phyloP scores from a whole-genome alignment of 2,329 filamentous ascomycete species.

The Colletotrichum tabaci region DNA sequence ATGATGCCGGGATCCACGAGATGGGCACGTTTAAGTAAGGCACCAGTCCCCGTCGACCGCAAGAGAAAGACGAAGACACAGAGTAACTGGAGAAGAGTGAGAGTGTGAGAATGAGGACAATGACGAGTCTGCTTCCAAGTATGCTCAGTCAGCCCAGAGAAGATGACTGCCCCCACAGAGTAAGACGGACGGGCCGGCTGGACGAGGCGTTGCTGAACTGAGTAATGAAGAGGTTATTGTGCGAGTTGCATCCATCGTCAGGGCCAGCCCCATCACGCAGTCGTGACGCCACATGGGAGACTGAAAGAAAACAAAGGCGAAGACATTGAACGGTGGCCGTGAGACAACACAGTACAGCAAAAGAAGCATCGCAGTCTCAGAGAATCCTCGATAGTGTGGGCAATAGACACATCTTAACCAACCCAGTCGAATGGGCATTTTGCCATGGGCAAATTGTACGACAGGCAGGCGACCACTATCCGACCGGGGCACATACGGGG shows the following conservation, averaged over 20 bases:
- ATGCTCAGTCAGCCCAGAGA: neutral
- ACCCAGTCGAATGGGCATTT: slow-evolving; percentile 5
- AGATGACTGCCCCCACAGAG: slow-evolving; percentile 10
- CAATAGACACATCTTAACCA: slow-evolving; percentile 5
- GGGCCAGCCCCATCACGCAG: slow-evolving; percentile 20
- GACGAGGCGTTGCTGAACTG: slow-evolving; percentile 3
- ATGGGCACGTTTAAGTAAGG: slow-evolving; percentile 18
- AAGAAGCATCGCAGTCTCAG: slow-evolving; percentile 4
- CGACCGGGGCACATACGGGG: slow-evolving; percentile 2
- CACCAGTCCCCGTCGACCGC: slow-evolving; percentile 21
- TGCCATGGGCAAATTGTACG: slow-evolving; percentile 14
- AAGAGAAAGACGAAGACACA: slow-evolving; percentile 1
- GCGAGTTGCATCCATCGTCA: slow-evolving; percentile 17
- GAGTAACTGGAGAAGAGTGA: neutral
- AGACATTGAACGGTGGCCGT: slow-evolving; percentile 22
- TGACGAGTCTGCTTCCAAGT: neutral
- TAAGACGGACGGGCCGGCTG: slow-evolving; percentile 5
- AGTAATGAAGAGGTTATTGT: slow-evolving; percentile 8
- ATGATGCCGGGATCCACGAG: slow-evolving; percentile 21
- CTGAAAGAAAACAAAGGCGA: slow-evolving; percentile 26
- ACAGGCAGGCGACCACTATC: slow-evolving; percentile 8
- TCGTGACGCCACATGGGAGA: slow-evolving; percentile 30
- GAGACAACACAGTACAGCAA: slow-evolving; percentile 15
- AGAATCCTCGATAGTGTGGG: slow-evolving; percentile 10
- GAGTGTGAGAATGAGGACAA: neutral